Base-by-base conservation (phyloP, 768 basidiomycete genomes). In the Pulveroboletus frians region DNA sequence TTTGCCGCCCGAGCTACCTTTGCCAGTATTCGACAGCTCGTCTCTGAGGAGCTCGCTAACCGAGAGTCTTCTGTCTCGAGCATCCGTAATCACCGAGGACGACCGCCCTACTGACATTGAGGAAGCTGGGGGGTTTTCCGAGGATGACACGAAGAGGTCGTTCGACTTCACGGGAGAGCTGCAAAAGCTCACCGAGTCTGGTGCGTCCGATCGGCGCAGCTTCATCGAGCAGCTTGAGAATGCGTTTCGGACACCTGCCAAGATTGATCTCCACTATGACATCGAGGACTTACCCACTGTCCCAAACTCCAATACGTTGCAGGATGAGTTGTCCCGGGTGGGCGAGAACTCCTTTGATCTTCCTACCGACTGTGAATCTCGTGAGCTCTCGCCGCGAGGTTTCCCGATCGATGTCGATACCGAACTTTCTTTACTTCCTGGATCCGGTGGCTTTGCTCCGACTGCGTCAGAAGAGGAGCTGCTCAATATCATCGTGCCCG, bases 91-190 rank as follows among this genome's bases (percentile, higher is more conserved):
- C 39, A 76, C 78, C 21, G 77, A 76, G 8, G 68, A 73, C 13
- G 71, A 63, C 1, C 63, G 73, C 32, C 69, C 68, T 18, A 69
- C 59, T 1, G 70, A 76, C 35, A 50, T 70, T 3, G 76, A 76
- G 23, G 76, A 73, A 17, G 67, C 66, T 18, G 72, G 53, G 3
- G 46, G 61, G 32, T 69, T 71, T 11, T 81, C 79, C 13, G 81
- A 83, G 46, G 78, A 79, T 45, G 79, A 84, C 53, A 90, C 88
- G 0, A 88, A 83, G 69, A 84, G 78, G 57, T 85, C 83, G 1
- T 92, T 91, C 52, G 88, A 92, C 59, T 92, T 91, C 60, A 92
- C 89, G 0, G 85, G 83, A 34, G 89, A 90, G 63, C 66, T 91
- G 45, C 69, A 76, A 64, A 81, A 71, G 57, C 72, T 91, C 42